Evolutionary conservation across 345 rosid genomes (phyloP).

Genomic region (Populus deltoides): DNA sequence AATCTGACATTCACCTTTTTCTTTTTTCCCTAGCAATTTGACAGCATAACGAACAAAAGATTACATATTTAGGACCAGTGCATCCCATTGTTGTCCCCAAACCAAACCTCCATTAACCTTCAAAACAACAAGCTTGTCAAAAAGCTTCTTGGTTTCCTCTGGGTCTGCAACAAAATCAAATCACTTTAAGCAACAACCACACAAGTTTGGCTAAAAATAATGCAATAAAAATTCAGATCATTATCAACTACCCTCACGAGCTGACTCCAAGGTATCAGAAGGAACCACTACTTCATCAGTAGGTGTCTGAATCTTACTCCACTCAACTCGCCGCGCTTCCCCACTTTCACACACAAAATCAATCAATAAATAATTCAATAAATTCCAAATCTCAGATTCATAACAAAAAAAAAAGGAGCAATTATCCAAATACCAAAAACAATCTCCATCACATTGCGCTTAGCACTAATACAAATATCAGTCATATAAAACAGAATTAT

Average conservation of each 20-base stretch:
- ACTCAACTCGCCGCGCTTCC: constrained; percentile 50
- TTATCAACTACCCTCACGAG: constrained; percentile 31
- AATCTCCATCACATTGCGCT: constrained; percentile 21
- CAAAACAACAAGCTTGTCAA: constrained; percentile 88
- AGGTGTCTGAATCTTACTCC: constrained; percentile 62
- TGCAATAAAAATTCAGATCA: background rate
- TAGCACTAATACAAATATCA: background rate
- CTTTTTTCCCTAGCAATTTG: background rate
- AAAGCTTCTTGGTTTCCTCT: constrained; percentile 62
- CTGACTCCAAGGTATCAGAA: constrained; percentile 43
- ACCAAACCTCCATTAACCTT: constrained; percentile 83
- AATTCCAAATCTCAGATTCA: background rate
- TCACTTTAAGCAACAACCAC: background rate
- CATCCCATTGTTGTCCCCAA: constrained; percentile 98
- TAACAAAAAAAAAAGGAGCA: too few relatives aligned
- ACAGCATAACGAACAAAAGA: background rate
- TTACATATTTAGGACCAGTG: constrained; percentile 60
- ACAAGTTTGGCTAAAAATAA: background rate
- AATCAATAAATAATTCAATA: constrained; percentile 5
- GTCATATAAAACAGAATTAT: background rate
- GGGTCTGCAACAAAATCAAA: constrained; percentile 44
- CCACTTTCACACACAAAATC: constrained; percentile 33
- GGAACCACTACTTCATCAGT: constrained; percentile 59
- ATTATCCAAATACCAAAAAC: background rate
- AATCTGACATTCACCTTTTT: background rate